Evolutionary conservation across 305 asterid genomes (phyloP), one percentile per base, ranked within the genome.

Genomic region (Rubia tinctorum): DNA sequence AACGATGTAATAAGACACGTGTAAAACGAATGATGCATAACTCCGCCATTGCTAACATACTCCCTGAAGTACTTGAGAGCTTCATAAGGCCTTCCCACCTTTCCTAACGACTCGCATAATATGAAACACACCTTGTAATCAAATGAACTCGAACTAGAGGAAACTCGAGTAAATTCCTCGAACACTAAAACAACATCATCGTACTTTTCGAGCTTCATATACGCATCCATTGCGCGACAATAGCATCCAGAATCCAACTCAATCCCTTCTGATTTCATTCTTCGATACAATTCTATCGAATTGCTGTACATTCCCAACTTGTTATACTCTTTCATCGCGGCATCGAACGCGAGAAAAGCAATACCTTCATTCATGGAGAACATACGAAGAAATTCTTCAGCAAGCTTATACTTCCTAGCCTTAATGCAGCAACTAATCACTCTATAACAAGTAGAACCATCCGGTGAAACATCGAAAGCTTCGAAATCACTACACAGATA

Each of bases 231-330:
- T 69, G 82, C 60, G 39, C 77, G 85, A 39, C 67, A 87, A 73
- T 86, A 92, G 76, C 91, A 89, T 5, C 87, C 86, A 2, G 85
- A 51, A 34, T 86, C 80, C 8, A 87, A 77, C 12, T 22, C 80
- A 56, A 88, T 62, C 30, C 82, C 85, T n/a, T 75, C 68, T 9
- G 88, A 85, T 78, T 76, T 87, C 96, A 92, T 90, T 61, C 71
- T 77, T 4, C 79, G 82, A 51, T 80, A 86, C 76, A 87, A 43
- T 42, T 14, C 80, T 76, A 80, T 40, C 2, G 88, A 80, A 66
- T 88, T 90, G 69, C 89, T 84, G 60, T 89, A 92, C 99, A 95
- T 95, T 74, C 92, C 96, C 88, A 95, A 72, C 78, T 85, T 86
- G 60, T 92, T 95, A 56, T 81, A 95, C 30, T 98, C 92, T 85